A percentile compares a stretch with the other conserved stretches of the same genome.
These are phyloP conservation scores for Hymenochaete sp. DNA, from an alignment of 1,284 basidiomycete genomes.

Conservation along the genomic window DNA sequence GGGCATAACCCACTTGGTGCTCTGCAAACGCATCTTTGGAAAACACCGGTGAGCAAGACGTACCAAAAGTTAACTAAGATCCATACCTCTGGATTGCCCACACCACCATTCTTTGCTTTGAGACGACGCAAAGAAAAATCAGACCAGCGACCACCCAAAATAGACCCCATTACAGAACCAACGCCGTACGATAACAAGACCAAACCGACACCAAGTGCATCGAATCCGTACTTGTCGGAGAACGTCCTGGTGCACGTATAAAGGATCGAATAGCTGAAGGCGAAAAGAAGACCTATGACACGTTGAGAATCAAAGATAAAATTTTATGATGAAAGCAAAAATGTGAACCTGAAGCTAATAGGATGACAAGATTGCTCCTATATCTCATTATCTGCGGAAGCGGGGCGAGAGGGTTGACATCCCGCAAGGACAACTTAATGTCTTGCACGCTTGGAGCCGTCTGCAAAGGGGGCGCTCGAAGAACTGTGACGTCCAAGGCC, in stretches of 20 bases:
- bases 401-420: conserved; percentile 66
- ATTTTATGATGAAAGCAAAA: not conserved
- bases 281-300: conserved; percentile 57
- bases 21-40: conserved; percentile 61
- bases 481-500: not conserved
- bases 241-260: conserved; percentile 72
- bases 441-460: conserved; percentile 5
- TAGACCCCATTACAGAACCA: conserved; percentile 59
- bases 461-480: not conserved
- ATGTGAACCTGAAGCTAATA: conserved; percentile 58
- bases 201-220: conserved; percentile 65
- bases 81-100: conserved; percentile 55
- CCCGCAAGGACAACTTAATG: conserved; percentile 47
- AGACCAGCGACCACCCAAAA: conserved; percentile 72
- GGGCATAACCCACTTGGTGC: conserved; percentile 46
- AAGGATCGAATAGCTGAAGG: conserved; percentile 57
- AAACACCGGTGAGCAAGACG: not conserved
- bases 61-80: not conserved
- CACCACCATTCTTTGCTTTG: conserved; percentile 52
- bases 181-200: conserved; percentile 68
- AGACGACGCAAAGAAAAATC: conserved; percentile 54
- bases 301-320: not conserved
- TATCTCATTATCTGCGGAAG: conserved; percentile 49
- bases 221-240: conserved; percentile 53
- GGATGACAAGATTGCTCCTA: conserved; percentile 58